Evolutionary conservation across 805 yeast species (phyloP).

Genomic region (Candida oleophila): DNA sequence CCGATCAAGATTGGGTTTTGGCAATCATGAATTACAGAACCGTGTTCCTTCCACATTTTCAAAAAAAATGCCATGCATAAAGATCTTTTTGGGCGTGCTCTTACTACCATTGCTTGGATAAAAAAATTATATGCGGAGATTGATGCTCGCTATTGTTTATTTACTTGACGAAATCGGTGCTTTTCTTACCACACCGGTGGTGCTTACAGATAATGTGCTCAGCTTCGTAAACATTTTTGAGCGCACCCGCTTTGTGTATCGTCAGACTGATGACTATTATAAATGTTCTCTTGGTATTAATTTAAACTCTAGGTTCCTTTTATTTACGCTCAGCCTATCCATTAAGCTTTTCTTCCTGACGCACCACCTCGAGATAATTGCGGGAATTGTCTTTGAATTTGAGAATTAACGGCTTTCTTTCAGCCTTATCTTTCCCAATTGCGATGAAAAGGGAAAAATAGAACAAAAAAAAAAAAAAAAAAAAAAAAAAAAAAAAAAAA

Average conservation of each 20-base stretch:
- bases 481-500: neutral
- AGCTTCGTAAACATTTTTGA: no score
- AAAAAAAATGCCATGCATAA: neutral
- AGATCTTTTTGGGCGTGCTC: neutral
- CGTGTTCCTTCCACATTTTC: neutral
- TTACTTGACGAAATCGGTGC: neutral
- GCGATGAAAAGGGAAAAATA: neutral
- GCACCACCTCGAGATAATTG: neutral
- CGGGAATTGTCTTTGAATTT: neutral
- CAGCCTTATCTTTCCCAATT: neutral
- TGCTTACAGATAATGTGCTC: no score
- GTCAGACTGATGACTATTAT: no score
- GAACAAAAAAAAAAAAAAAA: neutral
- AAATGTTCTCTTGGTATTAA: no score
- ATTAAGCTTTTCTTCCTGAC: neutral
- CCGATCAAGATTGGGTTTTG: neutral
- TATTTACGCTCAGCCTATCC: no score
- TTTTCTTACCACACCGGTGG: neutral
- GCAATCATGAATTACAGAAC: neutral
- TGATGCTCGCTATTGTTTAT: neutral
- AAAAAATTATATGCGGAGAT: neutral
- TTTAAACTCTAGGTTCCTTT: no score
- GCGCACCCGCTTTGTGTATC: no score
- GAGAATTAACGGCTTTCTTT: neutral
- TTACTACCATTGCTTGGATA: neutral